Evolutionary conservation across 768 basidiomycete genomes (phyloP).

Genomic region (Lentinula edodes): DNA sequence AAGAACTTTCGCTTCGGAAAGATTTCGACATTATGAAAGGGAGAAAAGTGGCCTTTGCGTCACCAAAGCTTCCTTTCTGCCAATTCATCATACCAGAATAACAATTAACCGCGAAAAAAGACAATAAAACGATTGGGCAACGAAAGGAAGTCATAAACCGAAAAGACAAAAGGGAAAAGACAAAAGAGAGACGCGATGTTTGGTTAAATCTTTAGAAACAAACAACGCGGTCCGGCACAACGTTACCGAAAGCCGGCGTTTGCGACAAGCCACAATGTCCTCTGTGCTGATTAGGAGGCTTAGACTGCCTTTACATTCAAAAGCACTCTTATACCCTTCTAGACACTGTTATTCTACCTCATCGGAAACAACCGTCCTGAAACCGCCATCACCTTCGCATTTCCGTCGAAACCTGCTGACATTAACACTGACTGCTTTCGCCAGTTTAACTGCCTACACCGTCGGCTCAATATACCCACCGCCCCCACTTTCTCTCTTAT

Average conservation of each 20-base stretch:
- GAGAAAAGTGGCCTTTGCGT: neutral
- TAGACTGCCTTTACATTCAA: neutral
- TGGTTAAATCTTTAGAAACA: neutral
- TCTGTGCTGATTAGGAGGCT: neutral
- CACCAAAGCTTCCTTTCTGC: neutral
- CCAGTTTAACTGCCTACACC: slow-evolving; percentile 36
- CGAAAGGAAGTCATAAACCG: neutral
- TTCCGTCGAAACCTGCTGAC: neutral
- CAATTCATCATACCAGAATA: neutral
- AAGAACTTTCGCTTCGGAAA: neutral
- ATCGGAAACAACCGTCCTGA: neutral
- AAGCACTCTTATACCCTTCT: neutral
- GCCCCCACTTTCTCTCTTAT: slow-evolving; percentile 56
- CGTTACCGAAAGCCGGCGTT: neutral
- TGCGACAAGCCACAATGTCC: neutral
- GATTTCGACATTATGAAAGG: neutral
- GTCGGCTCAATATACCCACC: slow-evolving; percentile 72
- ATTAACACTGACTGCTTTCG: slow-evolving; percentile 9
- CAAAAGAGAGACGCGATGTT: neutral
- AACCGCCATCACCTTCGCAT: slow-evolving; percentile 22
- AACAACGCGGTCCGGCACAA: neutral
- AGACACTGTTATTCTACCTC: neutral
- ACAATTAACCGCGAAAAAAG: neutral
- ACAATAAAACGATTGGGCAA: neutral
- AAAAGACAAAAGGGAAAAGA: slow-evolving; percentile 2